Conservation (phyloP, 805 yeast species). For the Lipomyces mesembrius region DNA sequence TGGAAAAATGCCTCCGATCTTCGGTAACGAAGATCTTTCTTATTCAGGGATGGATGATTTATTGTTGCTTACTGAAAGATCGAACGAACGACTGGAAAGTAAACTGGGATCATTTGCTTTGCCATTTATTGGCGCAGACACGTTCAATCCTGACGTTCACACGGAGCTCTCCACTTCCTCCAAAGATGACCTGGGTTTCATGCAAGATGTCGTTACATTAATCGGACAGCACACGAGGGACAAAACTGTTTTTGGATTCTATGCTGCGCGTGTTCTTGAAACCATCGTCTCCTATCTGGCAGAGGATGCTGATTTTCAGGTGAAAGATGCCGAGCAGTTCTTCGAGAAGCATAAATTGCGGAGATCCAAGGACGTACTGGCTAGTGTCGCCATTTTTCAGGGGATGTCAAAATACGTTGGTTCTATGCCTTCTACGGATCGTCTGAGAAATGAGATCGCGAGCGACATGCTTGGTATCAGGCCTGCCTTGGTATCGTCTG, state of each 20-base stretch:
- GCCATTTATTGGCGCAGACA: constrained; percentile 4
- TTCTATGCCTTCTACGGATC: constrained; percentile 50
- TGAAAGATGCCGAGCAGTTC: constrained; percentile 24
- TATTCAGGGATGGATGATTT: constrained; percentile 25
- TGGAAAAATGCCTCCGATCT: constrained; percentile 15
- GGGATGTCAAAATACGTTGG: constrained; percentile 47
- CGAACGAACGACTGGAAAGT: constrained; percentile 14
- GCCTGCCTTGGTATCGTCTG: constrained; percentile 48
- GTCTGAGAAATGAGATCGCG: constrained; percentile 62
- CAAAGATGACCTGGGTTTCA: constrained; percentile 14
- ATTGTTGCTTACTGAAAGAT: constrained; percentile 16
- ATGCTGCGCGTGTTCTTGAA: constrained; percentile 27
- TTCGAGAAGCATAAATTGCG: constrained; percentile 25
- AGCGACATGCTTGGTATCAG: constrained; percentile 67
- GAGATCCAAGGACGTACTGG: constrained; percentile 19
- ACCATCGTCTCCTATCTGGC: constrained; percentile 17
- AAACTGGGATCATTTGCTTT: constrained; percentile 14
- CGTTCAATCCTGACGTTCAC: constrained; percentile 9
- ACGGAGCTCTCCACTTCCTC: not conserved
- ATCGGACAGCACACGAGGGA: constrained; percentile 11
- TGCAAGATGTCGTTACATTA: constrained; percentile 18
- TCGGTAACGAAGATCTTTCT: not conserved
- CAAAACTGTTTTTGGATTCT: constrained; percentile 15
- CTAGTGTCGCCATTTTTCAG: constrained; percentile 26
- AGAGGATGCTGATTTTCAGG: constrained; percentile 22